Percentiles rank a stretch among this genome's conserved stretches.
phyloP scores from a whole-genome alignment of 176 grass and related monocot genomes.

The Echinochloa phyllopogon region DNA sequence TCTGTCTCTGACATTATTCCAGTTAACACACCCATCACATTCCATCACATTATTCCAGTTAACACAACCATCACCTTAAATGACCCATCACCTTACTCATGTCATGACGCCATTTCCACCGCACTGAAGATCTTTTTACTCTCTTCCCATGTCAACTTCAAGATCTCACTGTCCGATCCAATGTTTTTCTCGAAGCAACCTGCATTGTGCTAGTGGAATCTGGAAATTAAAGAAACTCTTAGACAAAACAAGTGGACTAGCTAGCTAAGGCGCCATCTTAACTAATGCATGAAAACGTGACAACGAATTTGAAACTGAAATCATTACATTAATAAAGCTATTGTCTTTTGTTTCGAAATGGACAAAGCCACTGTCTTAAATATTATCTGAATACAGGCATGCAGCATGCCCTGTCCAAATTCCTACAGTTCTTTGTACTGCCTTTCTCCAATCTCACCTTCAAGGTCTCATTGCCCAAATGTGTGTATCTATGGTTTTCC shows the following conservation, averaged over 20 bases:
- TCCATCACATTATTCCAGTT: background rate
- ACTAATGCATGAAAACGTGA: background rate
- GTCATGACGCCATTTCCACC: background rate
- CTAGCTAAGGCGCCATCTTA: background rate
- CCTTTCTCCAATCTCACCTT: background rate
- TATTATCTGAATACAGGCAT: background rate
- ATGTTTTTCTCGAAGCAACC: too few species aligned
- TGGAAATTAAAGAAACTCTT: background rate
- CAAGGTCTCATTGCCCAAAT: background rate
- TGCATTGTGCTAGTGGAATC: background rate
- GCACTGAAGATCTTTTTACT: background rate
- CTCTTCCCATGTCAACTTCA: background rate
- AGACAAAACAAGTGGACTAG: background rate
- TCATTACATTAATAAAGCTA: background rate
- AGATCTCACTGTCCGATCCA: background rate
- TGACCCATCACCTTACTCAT: background rate
- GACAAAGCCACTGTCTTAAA: too few species aligned
- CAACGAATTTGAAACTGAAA: background rate
- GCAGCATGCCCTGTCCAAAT: background rate
- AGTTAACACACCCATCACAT: background rate
- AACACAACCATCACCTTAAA: background rate
- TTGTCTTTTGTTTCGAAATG: background rate
- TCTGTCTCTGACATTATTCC: background rate
- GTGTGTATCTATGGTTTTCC: background rate
- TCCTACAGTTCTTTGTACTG: background rate